Evolutionary conservation across 1,284 basidiomycete species (phyloP), one percentile per base, ranked within the genome.

Genomic region (Uromyces viciae-fabae): DNA sequence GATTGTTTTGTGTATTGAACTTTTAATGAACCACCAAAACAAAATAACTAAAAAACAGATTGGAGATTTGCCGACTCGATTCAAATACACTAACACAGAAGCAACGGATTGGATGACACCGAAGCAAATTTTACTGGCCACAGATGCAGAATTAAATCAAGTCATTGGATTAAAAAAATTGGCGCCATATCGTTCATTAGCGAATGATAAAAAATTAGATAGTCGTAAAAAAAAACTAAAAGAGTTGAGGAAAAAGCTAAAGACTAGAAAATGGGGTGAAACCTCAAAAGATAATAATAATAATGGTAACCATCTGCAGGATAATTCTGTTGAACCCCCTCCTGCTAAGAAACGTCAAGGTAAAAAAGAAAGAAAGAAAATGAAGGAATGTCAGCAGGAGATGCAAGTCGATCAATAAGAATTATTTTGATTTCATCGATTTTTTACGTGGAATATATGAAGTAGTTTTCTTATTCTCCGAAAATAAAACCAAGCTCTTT

Each of bases 121-220:
- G 0, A 91, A 89, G 1, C 96, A 99, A 85, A 95, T 99, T 83
- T 88, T 99, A 28, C 89, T 95, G 83, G 95, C 97, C 3, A 94
- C 92, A 22, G 96, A 99, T 86, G 89, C 91, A 69, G 95, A 99
- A 85, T 89, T 99, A 71, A 99, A 99, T 87, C 89, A 92, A 81
- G 93, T 94, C 84, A 90, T 97, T 85, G 90, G 92, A 46, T 87
- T 99, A 83, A 95, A 94, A 88, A 92, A 93, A 85, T 89, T 94
- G 82, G 95, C 95, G 31, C 94, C 96, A 1, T 98, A 98, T 86
- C 90, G 93, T n/a, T 86, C 86, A 31, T 86, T 87, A 19, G 40
- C 82, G 36, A 72, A n/a, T 46, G 84, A 86, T 58, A 83, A 89
- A 85, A 82, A 94, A 89, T 92, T 93, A 90, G 84, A 86, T 87